These are phyloP conservation scores for Phalaenopsis equestris DNA, from an alignment of 106 monocot genomes.

Conservation along the genomic window DNA sequence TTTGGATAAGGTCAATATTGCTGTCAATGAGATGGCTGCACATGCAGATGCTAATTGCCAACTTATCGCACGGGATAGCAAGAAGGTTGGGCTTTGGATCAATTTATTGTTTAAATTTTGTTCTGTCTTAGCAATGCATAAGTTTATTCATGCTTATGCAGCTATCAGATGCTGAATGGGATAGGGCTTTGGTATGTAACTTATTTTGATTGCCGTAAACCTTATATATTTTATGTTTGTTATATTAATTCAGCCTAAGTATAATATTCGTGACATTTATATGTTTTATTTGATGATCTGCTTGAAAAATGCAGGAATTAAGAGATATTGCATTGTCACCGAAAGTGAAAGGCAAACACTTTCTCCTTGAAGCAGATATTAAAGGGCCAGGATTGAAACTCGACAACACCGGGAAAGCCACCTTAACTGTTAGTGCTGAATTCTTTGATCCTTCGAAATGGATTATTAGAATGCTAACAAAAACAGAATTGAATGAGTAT, in stretches of 20 bases:
- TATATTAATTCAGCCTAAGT: background rate
- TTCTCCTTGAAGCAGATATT: conserved; percentile 88
- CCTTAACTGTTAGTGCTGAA: conserved; percentile 70
- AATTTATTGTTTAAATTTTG: conserved; percentile 1
- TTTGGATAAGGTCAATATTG: conserved; percentile 85
- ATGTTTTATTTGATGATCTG: background rate
- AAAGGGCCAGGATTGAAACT: conserved; percentile 94
- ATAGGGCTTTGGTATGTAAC: conserved; percentile 67
- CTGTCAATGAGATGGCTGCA: conserved; percentile 73
- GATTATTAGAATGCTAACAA: background rate
- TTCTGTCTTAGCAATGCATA: background rate
- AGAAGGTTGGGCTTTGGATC: conserved; percentile 35
- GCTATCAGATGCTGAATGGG: conserved; percentile 76
- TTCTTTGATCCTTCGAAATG: background rate
- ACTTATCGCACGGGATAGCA: conserved; percentile 66
- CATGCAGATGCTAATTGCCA: conserved; percentile 76
- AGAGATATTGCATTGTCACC: conserved; percentile 70
- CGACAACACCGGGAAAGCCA: conserved; percentile 91
- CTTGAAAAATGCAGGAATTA: conserved; percentile 52
- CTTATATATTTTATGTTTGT: background rate
- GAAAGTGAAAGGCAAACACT: conserved; percentile 66
- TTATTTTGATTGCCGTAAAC: background rate
- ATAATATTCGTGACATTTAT: background rate
- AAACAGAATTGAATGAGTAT: background rate
- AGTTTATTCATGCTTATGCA: conserved; percentile 24